phyloP scores from a whole-genome alignment of 192 early-diverging fungal species.

The Dispira simplex region DNA sequence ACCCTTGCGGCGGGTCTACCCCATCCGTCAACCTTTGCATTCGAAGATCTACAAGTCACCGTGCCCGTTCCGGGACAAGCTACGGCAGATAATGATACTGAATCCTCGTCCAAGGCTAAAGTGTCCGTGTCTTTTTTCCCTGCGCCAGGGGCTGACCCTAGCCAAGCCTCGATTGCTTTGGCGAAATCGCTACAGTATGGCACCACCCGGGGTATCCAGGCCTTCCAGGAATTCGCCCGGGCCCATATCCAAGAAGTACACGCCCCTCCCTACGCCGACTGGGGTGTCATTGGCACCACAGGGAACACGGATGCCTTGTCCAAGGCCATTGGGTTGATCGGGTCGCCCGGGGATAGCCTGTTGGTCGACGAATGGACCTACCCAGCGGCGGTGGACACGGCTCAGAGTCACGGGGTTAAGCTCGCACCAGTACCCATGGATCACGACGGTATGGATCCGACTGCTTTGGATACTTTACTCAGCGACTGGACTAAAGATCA shows the following conservation, averaged over 20 bases:
- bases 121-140: slow-evolving; percentile 1
- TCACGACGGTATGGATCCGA: slow-evolving; percentile 44
- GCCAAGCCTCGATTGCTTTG: slow-evolving; percentile 15
- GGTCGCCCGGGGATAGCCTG: slow-evolving; percentile 37
- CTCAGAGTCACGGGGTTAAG: slow-evolving; percentile 30
- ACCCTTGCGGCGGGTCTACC: slow-evolving; percentile 59
- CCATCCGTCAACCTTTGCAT: slow-evolving; percentile 48
- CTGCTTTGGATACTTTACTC: slow-evolving; percentile 31
- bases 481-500: slow-evolving; percentile 17
- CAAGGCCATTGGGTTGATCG: slow-evolving; percentile 37
- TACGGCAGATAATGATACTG: slow-evolving; percentile 29
- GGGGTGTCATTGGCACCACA: slow-evolving; percentile 42
- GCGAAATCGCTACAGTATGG: slow-evolving; percentile 45
- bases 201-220: slow-evolving; percentile 29
- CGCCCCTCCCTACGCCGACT: slow-evolving; percentile 36
- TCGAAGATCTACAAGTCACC: slow-evolving; percentile 30
- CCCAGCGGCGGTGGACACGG: slow-evolving; percentile 34
- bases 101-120: slow-evolving; percentile 8
- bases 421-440: slow-evolving; percentile 40
- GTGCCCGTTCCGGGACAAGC: slow-evolving; percentile 36
- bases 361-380: slow-evolving; percentile 55
- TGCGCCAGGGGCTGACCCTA: slow-evolving; percentile 8
- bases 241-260: slow-evolving; percentile 32
- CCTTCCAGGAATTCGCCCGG: slow-evolving; percentile 26
- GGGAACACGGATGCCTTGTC: slow-evolving; percentile 45